These are phyloP conservation scores for Thermoascus crustaceus DNA, from an alignment of 2,329 filamentous ascomycete genomes.

Conservation along the genomic window DNA sequence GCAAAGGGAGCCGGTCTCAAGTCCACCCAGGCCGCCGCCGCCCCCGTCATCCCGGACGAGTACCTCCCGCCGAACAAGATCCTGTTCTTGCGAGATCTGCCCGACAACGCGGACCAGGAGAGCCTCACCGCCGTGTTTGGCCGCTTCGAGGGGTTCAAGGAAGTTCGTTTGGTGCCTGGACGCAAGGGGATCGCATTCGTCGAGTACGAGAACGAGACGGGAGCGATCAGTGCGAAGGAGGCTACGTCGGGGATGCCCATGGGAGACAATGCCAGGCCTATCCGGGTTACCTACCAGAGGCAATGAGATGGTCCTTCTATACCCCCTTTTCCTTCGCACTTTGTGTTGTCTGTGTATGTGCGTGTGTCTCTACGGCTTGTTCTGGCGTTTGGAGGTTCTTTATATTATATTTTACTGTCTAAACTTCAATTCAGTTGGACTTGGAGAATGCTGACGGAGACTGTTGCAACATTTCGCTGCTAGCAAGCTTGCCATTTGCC, in stretches of 20 bases:
- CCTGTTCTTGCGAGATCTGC: conserved; percentile 85
- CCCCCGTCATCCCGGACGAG: conserved; percentile 85
- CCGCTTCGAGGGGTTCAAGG: conserved; percentile 86
- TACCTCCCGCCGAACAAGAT: conserved; percentile 97
- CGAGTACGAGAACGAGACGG: conserved; percentile 85
- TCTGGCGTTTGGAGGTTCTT: conserved; percentile 24
- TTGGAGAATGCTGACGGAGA: neutral
- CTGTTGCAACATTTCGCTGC: neutral
- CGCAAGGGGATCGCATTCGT: conserved; percentile 88
- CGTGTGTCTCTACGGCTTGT: conserved; percentile 6
- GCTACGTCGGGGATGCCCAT: conserved; percentile 78
- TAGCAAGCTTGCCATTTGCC: too few species aligned
- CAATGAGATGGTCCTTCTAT: conserved; percentile 49
- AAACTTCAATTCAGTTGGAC: neutral
- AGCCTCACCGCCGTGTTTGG: conserved; percentile 72
- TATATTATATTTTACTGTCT: neutral
- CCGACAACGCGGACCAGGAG: conserved; percentile 77
- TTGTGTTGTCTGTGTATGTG: conserved; percentile 3
- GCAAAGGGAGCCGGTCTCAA: conserved; percentile 68
- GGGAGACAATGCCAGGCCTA: conserved; percentile 63
- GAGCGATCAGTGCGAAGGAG: conserved; percentile 89
- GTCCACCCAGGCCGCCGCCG: conserved; percentile 57
- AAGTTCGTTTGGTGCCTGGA: conserved; percentile 81
- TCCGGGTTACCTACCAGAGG: conserved; percentile 95
- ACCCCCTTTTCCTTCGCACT: conserved; percentile 6